Evolutionary conservation across 83 land plant species (phyloP).

Genomic region (Diphasiastrum complanatum): DNA sequence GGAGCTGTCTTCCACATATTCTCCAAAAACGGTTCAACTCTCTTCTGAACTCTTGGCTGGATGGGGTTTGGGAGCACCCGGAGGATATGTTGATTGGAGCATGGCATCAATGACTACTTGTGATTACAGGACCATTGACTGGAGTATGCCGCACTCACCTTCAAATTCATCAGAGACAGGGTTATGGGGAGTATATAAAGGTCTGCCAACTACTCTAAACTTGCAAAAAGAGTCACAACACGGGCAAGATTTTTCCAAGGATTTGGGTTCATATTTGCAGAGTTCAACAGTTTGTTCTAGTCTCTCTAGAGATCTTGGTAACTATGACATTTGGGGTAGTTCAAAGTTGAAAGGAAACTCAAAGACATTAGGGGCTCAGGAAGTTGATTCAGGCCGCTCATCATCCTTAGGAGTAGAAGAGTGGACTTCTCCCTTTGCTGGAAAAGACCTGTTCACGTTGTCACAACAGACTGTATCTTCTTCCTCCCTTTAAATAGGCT

Average conservation of each 20-base stretch:
- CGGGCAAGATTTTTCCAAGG: neutral
- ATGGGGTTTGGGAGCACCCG: slow-evolving; percentile 33
- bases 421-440: slow-evolving; percentile 82
- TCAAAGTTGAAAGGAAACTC: slow-evolving; percentile 7
- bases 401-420: slow-evolving; percentile 44
- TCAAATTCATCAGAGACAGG: slow-evolving; percentile 14
- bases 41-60: slow-evolving; percentile 58
- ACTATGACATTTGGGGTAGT: slow-evolving; percentile 8
- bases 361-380: slow-evolving; percentile 31
- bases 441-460: slow-evolving; percentile 50
- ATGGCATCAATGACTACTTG: slow-evolving; percentile 35
- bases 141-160: slow-evolving; percentile 50
- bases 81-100: slow-evolving; percentile 56
- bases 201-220: slow-evolving; percentile 5
- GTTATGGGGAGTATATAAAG: slow-evolving; percentile 25
- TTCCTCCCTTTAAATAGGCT: too few species aligned
- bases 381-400: slow-evolving; percentile 24
- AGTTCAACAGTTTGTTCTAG: too few species aligned
- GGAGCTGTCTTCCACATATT: slow-evolving; percentile 18
- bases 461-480: slow-evolving; percentile 53
- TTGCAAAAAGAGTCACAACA: slow-evolving; percentile 3
- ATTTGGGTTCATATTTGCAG: too few species aligned
- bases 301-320: slow-evolving; percentile 2
- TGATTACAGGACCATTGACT: slow-evolving; percentile 69
- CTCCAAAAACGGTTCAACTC: slow-evolving; percentile 31